Percentiles rank a stretch among this genome's conserved stretches.
These are phyloP conservation scores for Papilionanthe hybrid DNA, from an alignment of 116 monocot genomes.

Conservation along the genomic window DNA sequence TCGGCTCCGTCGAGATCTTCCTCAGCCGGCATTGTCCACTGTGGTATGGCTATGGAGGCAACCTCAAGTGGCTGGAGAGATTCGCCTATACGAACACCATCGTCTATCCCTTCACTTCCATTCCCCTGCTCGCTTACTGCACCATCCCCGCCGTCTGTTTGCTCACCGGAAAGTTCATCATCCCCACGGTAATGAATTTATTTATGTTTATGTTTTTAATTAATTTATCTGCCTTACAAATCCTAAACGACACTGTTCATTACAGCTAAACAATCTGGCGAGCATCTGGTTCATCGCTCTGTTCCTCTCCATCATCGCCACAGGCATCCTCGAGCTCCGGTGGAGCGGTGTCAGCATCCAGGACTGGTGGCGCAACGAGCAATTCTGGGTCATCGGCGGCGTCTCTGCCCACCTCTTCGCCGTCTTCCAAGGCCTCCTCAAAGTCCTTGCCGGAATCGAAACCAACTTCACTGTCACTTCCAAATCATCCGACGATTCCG, in stretches of 20 bases:
- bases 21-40: constrained; percentile 89
- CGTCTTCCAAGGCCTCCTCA: constrained; percentile 91
- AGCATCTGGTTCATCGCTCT: constrained; percentile 92
- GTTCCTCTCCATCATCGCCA: constrained; percentile 88
- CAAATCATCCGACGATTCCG: constrained; percentile 56
- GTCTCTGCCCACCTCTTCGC: constrained; percentile 95
- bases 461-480: constrained; percentile 91
- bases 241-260: too few relatives aligned
- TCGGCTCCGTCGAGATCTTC: constrained; percentile 91
- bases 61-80: constrained; percentile 74
- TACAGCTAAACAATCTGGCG: constrained; percentile 60
- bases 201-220: too few relatives aligned
- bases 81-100: constrained; percentile 93
- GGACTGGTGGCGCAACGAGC: constrained; percentile 99
- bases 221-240: too few relatives aligned
- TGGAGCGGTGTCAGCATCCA: constrained; percentile 93
- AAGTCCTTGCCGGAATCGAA: constrained; percentile 79
- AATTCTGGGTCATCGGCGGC: constrained; percentile 97
- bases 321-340: constrained; percentile 81
- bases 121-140: constrained; percentile 83
- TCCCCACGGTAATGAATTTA: constrained; percentile 52
- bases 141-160: constrained; percentile 85
- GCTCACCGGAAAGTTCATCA: constrained; percentile 95
- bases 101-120: constrained; percentile 89
- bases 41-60: constrained; percentile 91